A percentile compares a stretch with the other conserved stretches of the same genome.
Evolutionary conservation across 768 basidiomycete genomes (phyloP).

Genomic region (Mycena vulgaris): DNA sequence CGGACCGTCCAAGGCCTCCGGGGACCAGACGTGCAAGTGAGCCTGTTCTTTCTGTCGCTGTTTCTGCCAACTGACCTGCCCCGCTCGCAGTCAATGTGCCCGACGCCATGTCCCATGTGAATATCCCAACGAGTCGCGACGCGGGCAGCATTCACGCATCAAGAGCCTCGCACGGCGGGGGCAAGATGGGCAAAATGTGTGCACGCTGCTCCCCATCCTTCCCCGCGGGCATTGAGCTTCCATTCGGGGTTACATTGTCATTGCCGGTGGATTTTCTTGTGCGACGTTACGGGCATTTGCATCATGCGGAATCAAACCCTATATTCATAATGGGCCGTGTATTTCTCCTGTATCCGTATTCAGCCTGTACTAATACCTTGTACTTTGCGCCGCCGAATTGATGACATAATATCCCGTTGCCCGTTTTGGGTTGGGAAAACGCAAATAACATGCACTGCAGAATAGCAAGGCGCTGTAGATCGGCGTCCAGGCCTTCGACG

Average conservation of each 20-base stretch:
- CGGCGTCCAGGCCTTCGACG: no score
- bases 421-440: no score
- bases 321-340: no score
- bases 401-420: not conserved
- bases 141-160: constrained; percentile 28
- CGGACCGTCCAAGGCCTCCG: not conserved
- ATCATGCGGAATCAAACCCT: no score
- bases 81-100: constrained; percentile 5
- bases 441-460: no score
- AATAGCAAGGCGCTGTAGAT: no score
- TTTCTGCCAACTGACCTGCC: not conserved
- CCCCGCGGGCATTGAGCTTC: not conserved
- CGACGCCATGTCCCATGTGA: constrained; percentile 12
- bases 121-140: constrained; percentile 21
- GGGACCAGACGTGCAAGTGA: constrained; percentile 20
- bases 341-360: no score
- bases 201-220: not conserved
- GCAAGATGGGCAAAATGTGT: not conserved
- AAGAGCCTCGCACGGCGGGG: constrained; percentile 26
- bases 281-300: no score
- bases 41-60: not conserved
- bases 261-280: no score
- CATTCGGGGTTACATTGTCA: no score
- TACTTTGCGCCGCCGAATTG: not conserved
- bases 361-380: not conserved